Base-by-base conservation (phyloP, 2,329 filamentous ascomycete genomes). In the Aspergillus alliaceus region DNA sequence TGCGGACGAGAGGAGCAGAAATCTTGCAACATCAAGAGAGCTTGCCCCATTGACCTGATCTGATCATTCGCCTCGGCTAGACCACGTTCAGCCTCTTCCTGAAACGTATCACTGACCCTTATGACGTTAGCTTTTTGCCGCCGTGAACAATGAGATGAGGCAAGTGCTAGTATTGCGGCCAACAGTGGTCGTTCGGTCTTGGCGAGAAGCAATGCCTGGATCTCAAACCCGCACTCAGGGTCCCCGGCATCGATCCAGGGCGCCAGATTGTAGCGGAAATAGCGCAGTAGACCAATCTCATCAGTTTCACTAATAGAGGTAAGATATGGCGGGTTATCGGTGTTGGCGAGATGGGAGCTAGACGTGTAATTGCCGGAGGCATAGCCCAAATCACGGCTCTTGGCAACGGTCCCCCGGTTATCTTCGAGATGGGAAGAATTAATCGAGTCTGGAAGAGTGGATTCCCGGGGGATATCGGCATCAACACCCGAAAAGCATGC, bases 171-270 rank as follows among this genome's bases (percentile, higher is more conserved):
- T 1, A 66, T 59, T 0, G 66, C 64, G 15, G 60, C 54, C 24
- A 65, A 59, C 9, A 68, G 29, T 18, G 63, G 48, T 24, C 61
- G 39, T 25, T 62, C 61, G 0, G 58, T 59, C 20, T 64, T 60
- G 2, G 59, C 64, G 14, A 66, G 59, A 6, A 68, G 63, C 15
- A 68, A 47, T 2, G 61, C 57, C 9, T 65, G 59, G 2, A 67
- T 51, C 2, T 61, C 65, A 15, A 68, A 59, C 0, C 65, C 59
- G 27, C 66, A 62, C 25, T 62, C 61, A 1, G 66, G 63, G 25
- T 68, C 65, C 5, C 65, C 66, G 0, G 58, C 58, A 20, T 68
- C 66, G 9, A 68, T 67, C 66, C 66, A 68, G 14, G 66, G 65
- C 24, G 64, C 59, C 18, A 67, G 47, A 11, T 63, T 49, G 46